Evolutionary conservation across 148 eudicot species (phyloP).

Genomic region (Polygonum aviculare): DNA sequence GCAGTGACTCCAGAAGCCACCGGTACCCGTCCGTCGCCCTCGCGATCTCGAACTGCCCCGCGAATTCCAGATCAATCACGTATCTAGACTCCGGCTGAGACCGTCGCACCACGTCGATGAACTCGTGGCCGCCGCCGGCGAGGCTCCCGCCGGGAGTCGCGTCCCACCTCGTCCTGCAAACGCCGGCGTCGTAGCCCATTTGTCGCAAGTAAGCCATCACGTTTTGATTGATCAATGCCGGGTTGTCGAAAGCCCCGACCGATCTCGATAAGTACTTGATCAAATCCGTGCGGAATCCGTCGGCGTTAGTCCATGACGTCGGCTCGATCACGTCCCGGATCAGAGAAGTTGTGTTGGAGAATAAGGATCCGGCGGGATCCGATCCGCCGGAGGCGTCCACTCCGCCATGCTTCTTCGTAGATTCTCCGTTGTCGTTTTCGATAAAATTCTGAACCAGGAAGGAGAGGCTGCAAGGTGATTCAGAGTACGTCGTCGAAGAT

Average conservation of each 20-base stretch:
- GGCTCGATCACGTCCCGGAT: constrained; percentile 19
- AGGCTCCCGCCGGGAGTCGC: constrained; percentile 38
- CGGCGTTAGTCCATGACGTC: constrained; percentile 18
- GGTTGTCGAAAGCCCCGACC: constrained; percentile 23
- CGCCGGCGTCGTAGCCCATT: constrained; percentile 56
- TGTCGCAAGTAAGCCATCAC: constrained; percentile 57
- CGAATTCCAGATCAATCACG: constrained; percentile 18
- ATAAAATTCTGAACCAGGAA: constrained; percentile 43
- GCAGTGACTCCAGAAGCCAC: constrained; percentile 16
- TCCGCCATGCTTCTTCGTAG: not conserved
- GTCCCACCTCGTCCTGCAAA: constrained; percentile 68
- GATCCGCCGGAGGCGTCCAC: constrained; percentile 25
- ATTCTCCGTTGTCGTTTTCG: constrained; percentile 16
- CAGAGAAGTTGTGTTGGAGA: constrained; percentile 17
- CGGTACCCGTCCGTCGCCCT: constrained; percentile 18
- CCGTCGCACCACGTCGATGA: constrained; percentile 17
- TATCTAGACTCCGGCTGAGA: constrained; percentile 11
- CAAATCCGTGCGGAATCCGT: constrained; percentile 30
- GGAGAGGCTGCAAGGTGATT: constrained; percentile 18
- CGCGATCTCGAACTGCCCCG: constrained; percentile 20
- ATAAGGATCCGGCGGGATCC: constrained; percentile 16
- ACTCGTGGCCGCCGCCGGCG: constrained; percentile 27
- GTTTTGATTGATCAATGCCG: constrained; percentile 28
- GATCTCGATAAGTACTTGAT: constrained; percentile 30
- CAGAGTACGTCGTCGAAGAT: constrained; percentile 22